phyloP scores from a whole-genome alignment of 768 basidiomycete genomes.

The Lyophyllum decastes region DNA sequence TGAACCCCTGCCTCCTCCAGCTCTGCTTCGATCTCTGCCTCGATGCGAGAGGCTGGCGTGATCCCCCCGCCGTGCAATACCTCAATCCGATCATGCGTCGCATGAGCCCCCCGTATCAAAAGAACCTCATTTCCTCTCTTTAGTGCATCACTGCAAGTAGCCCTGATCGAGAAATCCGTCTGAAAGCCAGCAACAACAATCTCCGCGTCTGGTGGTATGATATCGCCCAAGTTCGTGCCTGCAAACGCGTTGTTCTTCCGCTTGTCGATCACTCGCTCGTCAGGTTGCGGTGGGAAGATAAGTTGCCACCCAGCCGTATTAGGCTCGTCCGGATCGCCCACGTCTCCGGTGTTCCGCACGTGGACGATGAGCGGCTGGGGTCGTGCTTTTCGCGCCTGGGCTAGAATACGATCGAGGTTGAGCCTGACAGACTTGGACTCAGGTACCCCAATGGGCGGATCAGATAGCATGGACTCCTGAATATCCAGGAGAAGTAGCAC shows the following conservation, averaged over 20 bases:
- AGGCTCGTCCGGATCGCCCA: conserved; percentile 61
- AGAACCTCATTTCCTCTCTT: conserved; percentile 67
- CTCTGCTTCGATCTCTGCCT: conserved; percentile 64
- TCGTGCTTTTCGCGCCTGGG: conserved; percentile 45
- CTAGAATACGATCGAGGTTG: conserved; percentile 53
- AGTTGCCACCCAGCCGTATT: conserved; percentile 62
- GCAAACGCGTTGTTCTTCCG: conserved; percentile 71
- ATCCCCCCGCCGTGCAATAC: conserved; percentile 57
- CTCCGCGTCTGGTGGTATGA: conserved; percentile 56
- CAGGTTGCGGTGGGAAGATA: conserved; percentile 47
- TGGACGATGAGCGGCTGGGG: conserved; percentile 63
- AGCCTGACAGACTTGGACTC: conserved; percentile 38
- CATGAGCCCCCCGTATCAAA: conserved; percentile 64
- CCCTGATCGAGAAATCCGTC: conserved; percentile 62
- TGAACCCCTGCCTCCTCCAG: conserved; percentile 69
- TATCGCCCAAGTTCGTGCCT: conserved; percentile 51
- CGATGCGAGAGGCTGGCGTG: conserved; percentile 52
- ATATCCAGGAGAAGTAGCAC: conserved; percentile 63
- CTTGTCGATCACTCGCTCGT: conserved; percentile 65
- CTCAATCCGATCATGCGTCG: conserved; percentile 67
- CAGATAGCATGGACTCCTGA: conserved; percentile 51
- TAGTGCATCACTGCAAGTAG: conserved; percentile 64
- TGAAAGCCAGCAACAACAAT: conserved; percentile 68
- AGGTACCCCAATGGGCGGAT: conserved; percentile 53
- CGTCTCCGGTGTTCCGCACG: conserved; percentile 65